Base-by-base conservation (phyloP, 192 early-diverging fungal species). In the Backusella sp. region DNA sequence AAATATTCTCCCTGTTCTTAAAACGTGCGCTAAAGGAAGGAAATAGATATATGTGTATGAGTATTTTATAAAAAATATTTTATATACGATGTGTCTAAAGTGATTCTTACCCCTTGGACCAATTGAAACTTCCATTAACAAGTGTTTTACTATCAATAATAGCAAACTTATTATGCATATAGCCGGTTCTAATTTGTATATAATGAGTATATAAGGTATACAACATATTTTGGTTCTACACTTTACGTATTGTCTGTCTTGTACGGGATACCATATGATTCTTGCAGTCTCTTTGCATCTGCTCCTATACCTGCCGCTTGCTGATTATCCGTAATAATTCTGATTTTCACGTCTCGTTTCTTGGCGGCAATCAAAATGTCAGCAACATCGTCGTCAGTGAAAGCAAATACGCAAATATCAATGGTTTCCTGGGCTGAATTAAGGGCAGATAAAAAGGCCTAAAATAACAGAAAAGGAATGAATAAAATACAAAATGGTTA, bases 91-190 rank as follows among this genome's bases (percentile, higher is more conserved):
- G 9, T 62, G 23, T 14, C 21, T 26, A 28, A 28, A 28, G 23
- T 62, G 9, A 12, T 28, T 77, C 39, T 74, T 79, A 84, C 82
- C 77, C 84, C 26, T 89, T 89, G 12, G 86, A 85, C 88, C 88
- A 89, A 79, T 89, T 89, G 77, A 83, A 89, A 15, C 90, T 91
- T 2, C 92, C 92, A 44, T 85, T 82, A 79, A 89, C 87, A 21
- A 92, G 80, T n/a, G 88, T 79, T 35, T 78, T 74, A 65, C 82
- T 76, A 77, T 91, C 89, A 46, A 91, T 83, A 30, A 91, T 75
- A 4, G 89, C 91, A 80, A 93, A 93, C 79, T 93, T 93, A 70
- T 91, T 86, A 72, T 93, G 92, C 92, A 93, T 93, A 59, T 80
- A 85, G 1, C 80, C 82, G 17, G 73, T 71, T 36, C 84, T 86